phyloP scores from a whole-genome alignment of 179 eudicot genomes.

The Kewa caespitosa region DNA sequence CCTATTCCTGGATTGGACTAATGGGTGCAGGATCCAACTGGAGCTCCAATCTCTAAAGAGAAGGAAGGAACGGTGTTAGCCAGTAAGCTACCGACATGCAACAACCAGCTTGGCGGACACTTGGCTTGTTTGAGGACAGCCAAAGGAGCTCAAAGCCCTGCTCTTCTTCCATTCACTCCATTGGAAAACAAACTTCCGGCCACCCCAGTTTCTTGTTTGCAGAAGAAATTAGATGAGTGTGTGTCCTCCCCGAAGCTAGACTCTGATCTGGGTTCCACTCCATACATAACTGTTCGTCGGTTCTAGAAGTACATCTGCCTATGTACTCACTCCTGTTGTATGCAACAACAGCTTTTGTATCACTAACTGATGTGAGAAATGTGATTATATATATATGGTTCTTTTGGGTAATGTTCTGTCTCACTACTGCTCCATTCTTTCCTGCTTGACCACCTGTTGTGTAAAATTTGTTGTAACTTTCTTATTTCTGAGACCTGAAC shows the following conservation, averaged over 20 bases:
- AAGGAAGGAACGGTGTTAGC: constrained; percentile 49
- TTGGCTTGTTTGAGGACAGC: constrained; percentile 68
- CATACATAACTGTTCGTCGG: constrained; percentile 37
- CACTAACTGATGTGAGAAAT: constrained; percentile 32
- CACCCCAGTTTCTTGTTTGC: constrained; percentile 41
- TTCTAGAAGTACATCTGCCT: constrained; percentile 28
- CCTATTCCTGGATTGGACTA: background rate
- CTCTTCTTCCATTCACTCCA: constrained; percentile 51
- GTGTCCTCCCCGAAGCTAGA: constrained; percentile 30
- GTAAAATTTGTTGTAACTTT: too few species aligned
- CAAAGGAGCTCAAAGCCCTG: constrained; percentile 41
- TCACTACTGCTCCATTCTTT: background rate
- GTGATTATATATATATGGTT: constrained; percentile 23
- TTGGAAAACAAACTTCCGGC: constrained; percentile 56
- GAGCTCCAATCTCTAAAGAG: constrained; percentile 68
- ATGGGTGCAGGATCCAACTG: constrained; percentile 61
- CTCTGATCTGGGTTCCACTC: constrained; percentile 41
- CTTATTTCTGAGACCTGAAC: too few species aligned
- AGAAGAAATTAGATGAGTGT: constrained; percentile 30
- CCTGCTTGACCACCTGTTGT: background rate
- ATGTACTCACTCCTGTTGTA: constrained; percentile 34
- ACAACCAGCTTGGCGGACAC: constrained; percentile 56
- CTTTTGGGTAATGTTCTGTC: background rate
- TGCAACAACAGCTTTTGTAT: constrained; percentile 26
- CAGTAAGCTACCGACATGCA: constrained; percentile 68